Percentiles rank a stretch among this genome's conserved stretches.
These are phyloP conservation scores for Phialophora tarda DNA, from an alignment of 2,329 filamentous ascomycete species.

Conservation along the genomic window DNA sequence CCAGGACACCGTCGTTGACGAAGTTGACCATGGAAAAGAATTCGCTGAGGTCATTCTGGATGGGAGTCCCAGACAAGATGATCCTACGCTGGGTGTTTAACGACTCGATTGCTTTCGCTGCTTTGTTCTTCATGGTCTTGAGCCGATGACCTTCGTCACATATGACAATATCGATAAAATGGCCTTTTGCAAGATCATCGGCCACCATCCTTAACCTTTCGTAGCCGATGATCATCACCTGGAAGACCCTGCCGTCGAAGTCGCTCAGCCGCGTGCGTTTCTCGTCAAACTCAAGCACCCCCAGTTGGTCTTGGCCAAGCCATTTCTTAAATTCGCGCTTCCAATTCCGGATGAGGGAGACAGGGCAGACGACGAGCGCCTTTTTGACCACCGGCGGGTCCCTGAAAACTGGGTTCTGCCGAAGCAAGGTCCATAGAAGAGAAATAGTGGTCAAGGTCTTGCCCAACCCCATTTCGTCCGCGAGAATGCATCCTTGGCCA, in stretches of 20 bases:
- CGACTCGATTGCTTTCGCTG: slow-evolving; percentile 68
- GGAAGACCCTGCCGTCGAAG: slow-evolving; percentile 72
- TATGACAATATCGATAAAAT: slow-evolving; percentile 71
- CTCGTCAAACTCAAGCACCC: slow-evolving; percentile 69
- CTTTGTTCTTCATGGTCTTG: slow-evolving; percentile 72
- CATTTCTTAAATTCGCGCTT: slow-evolving; percentile 74
- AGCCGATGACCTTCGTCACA: slow-evolving; percentile 72
- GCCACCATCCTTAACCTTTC: slow-evolving; percentile 71
- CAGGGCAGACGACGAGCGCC: slow-evolving; percentile 74
- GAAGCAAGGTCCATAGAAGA: slow-evolving; percentile 72
- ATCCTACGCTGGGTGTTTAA: slow-evolving; percentile 66
- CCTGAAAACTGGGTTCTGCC: slow-evolving; percentile 69
- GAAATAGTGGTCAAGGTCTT: slow-evolving; percentile 77
- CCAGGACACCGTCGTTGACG: slow-evolving; percentile 69
- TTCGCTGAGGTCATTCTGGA: slow-evolving; percentile 71
- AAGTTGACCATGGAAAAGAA: slow-evolving; percentile 73
- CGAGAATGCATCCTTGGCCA: slow-evolving; percentile 72
- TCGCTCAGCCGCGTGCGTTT: slow-evolving; percentile 66
- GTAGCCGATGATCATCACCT: slow-evolving; percentile 75
- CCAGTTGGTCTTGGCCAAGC: slow-evolving; percentile 72
- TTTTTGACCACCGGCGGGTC: slow-evolving; percentile 69
- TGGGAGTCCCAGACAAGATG: slow-evolving; percentile 70
- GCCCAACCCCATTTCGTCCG: slow-evolving; percentile 77
- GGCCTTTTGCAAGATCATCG: slow-evolving; percentile 67
- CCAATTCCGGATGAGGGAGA: slow-evolving; percentile 75